Percentiles rank a stretch among this genome's conserved stretches.
Conservation (phyloP, 352 stramenopile genomes). For the Elongisporangium anandrum region DNA sequence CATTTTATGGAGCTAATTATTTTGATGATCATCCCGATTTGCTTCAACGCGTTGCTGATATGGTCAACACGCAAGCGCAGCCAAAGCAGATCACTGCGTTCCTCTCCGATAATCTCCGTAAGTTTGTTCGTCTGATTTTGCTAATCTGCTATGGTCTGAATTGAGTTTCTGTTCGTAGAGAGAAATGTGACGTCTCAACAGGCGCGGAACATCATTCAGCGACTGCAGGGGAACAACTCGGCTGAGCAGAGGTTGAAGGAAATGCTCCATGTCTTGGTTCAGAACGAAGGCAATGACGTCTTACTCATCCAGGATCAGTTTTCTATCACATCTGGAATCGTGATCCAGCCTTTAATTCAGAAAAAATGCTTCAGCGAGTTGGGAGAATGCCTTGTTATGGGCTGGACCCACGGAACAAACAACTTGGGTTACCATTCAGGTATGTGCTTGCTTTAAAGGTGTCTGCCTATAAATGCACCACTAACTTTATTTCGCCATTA, state of each 20-base stretch:
- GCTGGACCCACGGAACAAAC: conserved; percentile 8
- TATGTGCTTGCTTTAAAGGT: conserved; percentile 3
- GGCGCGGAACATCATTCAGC: conserved; percentile 6
- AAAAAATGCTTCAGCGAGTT: conserved; percentile 5
- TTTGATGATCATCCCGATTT: too few species aligned
- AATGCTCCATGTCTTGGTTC: conserved; percentile 5
- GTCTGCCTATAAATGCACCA: too few species aligned
- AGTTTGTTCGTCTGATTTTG: too few species aligned
- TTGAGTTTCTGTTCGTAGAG: too few species aligned
- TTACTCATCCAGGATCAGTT: conserved; percentile 8
- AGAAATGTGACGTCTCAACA: conserved; percentile 5
- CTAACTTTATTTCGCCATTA: not conserved
- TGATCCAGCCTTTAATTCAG: conserved; percentile 4
- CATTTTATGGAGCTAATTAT: too few species aligned
- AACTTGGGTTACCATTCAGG: conserved; percentile 10
- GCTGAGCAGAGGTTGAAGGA: not conserved
- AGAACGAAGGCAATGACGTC: conserved; percentile 5
- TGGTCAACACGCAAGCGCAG: too few species aligned
- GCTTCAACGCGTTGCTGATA: too few species aligned
- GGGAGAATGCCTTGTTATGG: conserved; percentile 6
- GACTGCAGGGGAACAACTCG: not conserved
- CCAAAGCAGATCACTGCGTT: too few species aligned
- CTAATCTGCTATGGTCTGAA: too few species aligned
- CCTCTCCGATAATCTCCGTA: too few species aligned
- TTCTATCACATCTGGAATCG: conserved; percentile 3